These are phyloP conservation scores for Boletus vermiculosoides DNA, from an alignment of 768 basidiomycete genomes.

Conservation along the genomic window DNA sequence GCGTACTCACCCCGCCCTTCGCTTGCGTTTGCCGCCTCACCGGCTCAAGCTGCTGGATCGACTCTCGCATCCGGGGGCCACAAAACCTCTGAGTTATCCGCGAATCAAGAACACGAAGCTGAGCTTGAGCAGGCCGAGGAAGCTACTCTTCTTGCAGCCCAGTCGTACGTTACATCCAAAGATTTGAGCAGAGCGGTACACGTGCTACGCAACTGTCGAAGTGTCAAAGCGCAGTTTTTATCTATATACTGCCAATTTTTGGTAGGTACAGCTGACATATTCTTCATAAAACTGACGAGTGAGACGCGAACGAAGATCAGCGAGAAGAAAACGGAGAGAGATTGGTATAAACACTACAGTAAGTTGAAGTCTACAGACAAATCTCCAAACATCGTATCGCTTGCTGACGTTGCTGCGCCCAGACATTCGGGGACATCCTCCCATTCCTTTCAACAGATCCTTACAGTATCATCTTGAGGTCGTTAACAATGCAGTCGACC, in stretches of 20 bases:
- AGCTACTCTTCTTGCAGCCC: slow-evolving; percentile 71
- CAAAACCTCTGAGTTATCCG: slow-evolving; percentile 7
- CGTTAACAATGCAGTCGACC: slow-evolving; percentile 62
- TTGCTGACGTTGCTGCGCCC: slow-evolving; percentile 5
- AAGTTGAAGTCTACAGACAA: slow-evolving; percentile 24
- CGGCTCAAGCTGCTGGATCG: slow-evolving; percentile 31
- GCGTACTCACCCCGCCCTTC: slow-evolving; percentile 41
- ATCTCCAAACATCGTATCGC: neutral
- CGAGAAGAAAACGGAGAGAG: slow-evolving; percentile 78
- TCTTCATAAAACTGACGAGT: slow-evolving; percentile 5
- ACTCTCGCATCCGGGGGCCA: slow-evolving; percentile 25
- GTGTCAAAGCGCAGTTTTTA: slow-evolving; percentile 74
- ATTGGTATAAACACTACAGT: slow-evolving; percentile 86
- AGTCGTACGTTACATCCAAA: slow-evolving; percentile 68
- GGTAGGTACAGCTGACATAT: slow-evolving; percentile 47
- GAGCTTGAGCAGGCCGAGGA: slow-evolving; percentile 60
- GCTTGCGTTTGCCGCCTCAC: slow-evolving; percentile 34
- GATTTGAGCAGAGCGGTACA: slow-evolving; percentile 76
- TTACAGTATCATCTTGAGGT: slow-evolving; percentile 57
- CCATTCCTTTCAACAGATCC: slow-evolving; percentile 60
- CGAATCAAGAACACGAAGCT: slow-evolving; percentile 38
- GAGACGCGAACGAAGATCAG: slow-evolving; percentile 52
- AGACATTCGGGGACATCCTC: slow-evolving; percentile 72
- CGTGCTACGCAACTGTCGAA: slow-evolving; percentile 61
- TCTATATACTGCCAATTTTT: slow-evolving; percentile 80